Evolutionary conservation across 2,329 filamentous ascomycete species (phyloP).

Genomic region (Aureobasidium namibiae): DNA sequence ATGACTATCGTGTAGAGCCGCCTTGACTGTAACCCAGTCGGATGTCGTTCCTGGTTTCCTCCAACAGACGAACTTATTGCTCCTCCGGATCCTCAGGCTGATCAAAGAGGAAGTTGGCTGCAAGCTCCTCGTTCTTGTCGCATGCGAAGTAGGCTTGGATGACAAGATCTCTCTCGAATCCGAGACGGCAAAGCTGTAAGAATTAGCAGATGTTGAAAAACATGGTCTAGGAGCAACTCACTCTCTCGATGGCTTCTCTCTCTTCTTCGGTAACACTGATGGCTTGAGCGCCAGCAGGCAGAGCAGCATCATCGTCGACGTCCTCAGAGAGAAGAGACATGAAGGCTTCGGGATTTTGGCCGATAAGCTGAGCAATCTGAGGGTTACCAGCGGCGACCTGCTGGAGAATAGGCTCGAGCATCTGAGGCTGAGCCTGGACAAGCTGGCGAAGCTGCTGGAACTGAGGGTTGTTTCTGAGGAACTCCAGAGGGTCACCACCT

Average conservation of each 20-base stretch:
- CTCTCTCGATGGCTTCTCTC: constrained; percentile 90
- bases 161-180: constrained; percentile 85
- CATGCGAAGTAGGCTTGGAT: constrained; percentile 99
- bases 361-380: constrained; percentile 85
- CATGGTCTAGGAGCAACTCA: constrained; percentile 39
- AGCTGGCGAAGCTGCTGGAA: constrained; percentile 97
- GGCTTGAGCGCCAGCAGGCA: constrained; percentile 80
- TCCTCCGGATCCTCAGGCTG: constrained; percentile 67
- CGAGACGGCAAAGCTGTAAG: constrained; percentile 73
- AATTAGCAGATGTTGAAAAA: constrained; percentile 9
- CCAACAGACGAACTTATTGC: background rate
- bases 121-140: constrained; percentile 98
- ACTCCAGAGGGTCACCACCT: constrained; percentile 62
- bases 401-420: constrained; percentile 96
- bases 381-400: constrained; percentile 94
- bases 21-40: background rate
- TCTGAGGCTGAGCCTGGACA: constrained; percentile 93
- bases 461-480: constrained; percentile 88
- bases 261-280: constrained; percentile 94
- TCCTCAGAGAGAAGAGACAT: constrained; percentile 84
- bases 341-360: constrained; percentile 87
- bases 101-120: constrained; percentile 96
- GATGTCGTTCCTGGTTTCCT: background rate
- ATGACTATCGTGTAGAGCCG: background rate
- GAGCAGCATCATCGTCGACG: constrained; percentile 66